Evolutionary conservation across 257 asterid genomes (phyloP), one percentile per base, ranked within the genome.

Genomic region (Plantago major): DNA sequence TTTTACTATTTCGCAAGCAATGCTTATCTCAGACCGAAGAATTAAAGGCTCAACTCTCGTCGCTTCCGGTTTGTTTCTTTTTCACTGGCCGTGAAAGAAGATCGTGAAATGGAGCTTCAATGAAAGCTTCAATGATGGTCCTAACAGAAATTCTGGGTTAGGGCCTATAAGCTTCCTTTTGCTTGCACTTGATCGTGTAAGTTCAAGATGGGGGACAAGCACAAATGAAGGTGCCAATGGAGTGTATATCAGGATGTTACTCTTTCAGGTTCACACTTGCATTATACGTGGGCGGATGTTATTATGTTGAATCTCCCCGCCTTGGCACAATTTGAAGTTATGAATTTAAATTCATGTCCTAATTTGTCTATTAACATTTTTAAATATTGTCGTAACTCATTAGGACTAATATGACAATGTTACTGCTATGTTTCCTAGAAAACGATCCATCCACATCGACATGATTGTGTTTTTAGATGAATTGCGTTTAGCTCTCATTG

Each of bases 131-230:
- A n/a, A n/a, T n/a, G n/a, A n/a, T n/a, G n/a, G n/a, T n/a, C n/a
- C n/a, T n/a, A n/a, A n/a, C n/a, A n/a, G n/a, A n/a, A n/a, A n/a
- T n/a, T n/a, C n/a, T n/a, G n/a, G n/a, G n/a, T n/a, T n/a, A n/a
- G n/a, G n/a, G n/a, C n/a, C n/a, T n/a, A n/a, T n/a, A n/a, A n/a
- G n/a, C n/a, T n/a, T n/a, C n/a, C n/a, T n/a, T n/a, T n/a, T n/a
- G n/a, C 96, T 89, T 71, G 94, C 95, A 62, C 83, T 85, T 11
- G 96, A 84, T 76, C 84, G 82, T n/a, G n/a, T n/a, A 83, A 74
- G 84, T 67, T 71, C 81, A 78, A 77, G 86, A 71, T 63, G 91
- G 76, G 53, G 93, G n/a, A n/a, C n/a, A n/a, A n/a, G 77, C 62
- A 55, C 61, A 64, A 69, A 73, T 65, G 72, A 73, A 38, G 69